Conservation (phyloP, 495 filamentous ascomycete species). For the Penicillium odoratum region DNA sequence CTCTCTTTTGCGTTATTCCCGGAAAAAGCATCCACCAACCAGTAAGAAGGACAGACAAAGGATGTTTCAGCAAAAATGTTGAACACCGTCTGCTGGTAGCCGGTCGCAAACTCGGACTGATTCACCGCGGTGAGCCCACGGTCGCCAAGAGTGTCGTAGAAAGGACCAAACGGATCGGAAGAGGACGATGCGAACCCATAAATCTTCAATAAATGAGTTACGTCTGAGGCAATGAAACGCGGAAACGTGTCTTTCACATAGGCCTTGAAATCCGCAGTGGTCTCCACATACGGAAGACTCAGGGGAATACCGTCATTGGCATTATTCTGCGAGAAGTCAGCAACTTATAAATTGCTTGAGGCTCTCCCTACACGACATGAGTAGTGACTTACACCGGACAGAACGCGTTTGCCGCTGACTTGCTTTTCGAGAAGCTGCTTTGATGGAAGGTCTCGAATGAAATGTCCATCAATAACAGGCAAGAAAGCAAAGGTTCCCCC, state of each 20-base stretch:
- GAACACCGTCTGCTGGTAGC: constrained; percentile 45
- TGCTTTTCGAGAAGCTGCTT: constrained; percentile 49
- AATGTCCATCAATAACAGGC: constrained; percentile 62
- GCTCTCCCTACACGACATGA: too few species aligned
- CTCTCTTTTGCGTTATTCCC: constrained; percentile 26
- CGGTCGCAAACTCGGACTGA: constrained; percentile 45
- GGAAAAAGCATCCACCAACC: constrained; percentile 60
- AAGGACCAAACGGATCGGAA: constrained; percentile 17
- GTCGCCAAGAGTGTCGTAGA: constrained; percentile 48
- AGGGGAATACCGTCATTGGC: constrained; percentile 56
- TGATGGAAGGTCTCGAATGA: constrained; percentile 54
- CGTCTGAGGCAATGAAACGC: constrained; percentile 44
- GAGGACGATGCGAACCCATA: constrained; percentile 39
- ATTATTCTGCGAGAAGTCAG: constrained; percentile 37
- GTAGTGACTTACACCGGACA: constrained; percentile 42
- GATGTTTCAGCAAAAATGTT: constrained; percentile 57
- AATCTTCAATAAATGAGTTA: constrained; percentile 40
- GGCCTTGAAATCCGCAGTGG: constrained; percentile 38
- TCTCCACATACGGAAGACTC: constrained; percentile 52
- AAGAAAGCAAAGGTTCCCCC: constrained; percentile 59
- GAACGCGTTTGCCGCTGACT: constrained; percentile 54
- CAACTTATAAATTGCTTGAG: neutral
- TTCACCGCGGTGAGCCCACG: constrained; percentile 47
- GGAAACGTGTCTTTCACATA: constrained; percentile 53
- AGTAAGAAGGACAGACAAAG: constrained; percentile 63